Conservation (phyloP, 208 protist species). For the Wallacemonas collosoma region DNA sequence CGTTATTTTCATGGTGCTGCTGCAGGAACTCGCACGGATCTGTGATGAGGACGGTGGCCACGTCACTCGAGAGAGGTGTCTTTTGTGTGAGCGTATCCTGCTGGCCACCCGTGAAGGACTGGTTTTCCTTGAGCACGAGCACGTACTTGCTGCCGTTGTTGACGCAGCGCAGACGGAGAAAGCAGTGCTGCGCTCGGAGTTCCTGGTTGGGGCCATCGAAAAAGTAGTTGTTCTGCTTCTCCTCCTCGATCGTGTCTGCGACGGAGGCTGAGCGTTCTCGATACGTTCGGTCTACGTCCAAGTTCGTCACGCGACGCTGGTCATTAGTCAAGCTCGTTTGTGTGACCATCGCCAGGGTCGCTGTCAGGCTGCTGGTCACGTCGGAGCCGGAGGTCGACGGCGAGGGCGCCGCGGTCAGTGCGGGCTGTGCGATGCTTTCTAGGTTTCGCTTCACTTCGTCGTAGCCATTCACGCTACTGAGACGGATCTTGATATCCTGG, state of each 20-base stretch:
- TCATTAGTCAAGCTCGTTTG: background rate
- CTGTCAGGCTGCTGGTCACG: no score
- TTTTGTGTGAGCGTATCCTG: slow-evolving; percentile 43
- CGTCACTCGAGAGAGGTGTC: slow-evolving; percentile 42
- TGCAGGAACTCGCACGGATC: slow-evolving; percentile 57
- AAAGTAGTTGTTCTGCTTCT: slow-evolving; percentile 78
- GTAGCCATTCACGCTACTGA: slow-evolving; percentile 57
- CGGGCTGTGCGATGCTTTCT: slow-evolving; percentile 19
- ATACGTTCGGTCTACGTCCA: slow-evolving; percentile 4
- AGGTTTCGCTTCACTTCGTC: slow-evolving; percentile 57
- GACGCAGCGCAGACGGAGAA: slow-evolving; percentile 59
- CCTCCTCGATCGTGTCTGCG: slow-evolving; percentile 25
- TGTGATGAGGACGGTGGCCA: slow-evolving; percentile 49
- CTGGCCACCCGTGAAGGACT: slow-evolving; percentile 39
- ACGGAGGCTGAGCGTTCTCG: slow-evolving; percentile 3
- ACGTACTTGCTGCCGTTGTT: slow-evolving; percentile 34
- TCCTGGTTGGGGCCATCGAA: slow-evolving; percentile 51
- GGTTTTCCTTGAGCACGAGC: slow-evolving; percentile 63
- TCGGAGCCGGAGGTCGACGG: no score
- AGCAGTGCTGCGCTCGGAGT: slow-evolving; percentile 37
- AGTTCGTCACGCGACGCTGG: slow-evolving; percentile 17
- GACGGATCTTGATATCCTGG: slow-evolving; percentile 56
- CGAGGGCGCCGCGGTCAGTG: background rate
- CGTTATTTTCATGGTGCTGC: slow-evolving; percentile 42
- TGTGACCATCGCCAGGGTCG: background rate